These are phyloP conservation scores for Talaromyces sp. DNA, from an alignment of 2,329 filamentous ascomycete genomes.

Conservation along the genomic window DNA sequence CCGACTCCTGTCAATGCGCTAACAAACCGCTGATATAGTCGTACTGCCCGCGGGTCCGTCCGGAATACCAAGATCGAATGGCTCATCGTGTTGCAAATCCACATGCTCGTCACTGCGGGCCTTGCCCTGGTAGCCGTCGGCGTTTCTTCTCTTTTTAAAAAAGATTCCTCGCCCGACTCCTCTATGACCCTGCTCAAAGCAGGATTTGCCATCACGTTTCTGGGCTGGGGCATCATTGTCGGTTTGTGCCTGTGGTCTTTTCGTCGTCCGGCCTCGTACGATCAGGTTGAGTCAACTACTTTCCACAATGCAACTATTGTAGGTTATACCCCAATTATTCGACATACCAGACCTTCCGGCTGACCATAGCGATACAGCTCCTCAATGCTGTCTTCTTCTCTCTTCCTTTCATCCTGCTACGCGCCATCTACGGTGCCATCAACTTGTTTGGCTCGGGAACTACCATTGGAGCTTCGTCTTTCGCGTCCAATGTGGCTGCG, in stretches of 20 bases:
- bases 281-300: neutral
- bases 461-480: neutral
- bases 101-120: constrained; percentile 5
- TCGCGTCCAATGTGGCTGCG: constrained; percentile 5
- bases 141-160: neutral
- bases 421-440: constrained; percentile 6
- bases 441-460: constrained; percentile 1
- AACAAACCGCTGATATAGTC: neutral
- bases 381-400: constrained; percentile 9
- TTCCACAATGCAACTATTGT: constrained; percentile 9
- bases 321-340: neutral
- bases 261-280: neutral
- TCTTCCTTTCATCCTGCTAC: constrained; percentile 6
- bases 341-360: neutral
- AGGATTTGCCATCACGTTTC: constrained; percentile 6
- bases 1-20: neutral
- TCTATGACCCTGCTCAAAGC: neutral
- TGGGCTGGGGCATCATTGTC: constrained; percentile 1
- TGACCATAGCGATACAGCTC: neutral
- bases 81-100: constrained; percentile 8
- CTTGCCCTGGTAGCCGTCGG: constrained; percentile 7
- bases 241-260: neutral
- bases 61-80: constrained; percentile 5
- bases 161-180: neutral
- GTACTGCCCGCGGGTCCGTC: neutral